Evolutionary conservation across 2,329 filamentous ascomycete species (phyloP).

Genomic region (Alternaria arborescens): DNA sequence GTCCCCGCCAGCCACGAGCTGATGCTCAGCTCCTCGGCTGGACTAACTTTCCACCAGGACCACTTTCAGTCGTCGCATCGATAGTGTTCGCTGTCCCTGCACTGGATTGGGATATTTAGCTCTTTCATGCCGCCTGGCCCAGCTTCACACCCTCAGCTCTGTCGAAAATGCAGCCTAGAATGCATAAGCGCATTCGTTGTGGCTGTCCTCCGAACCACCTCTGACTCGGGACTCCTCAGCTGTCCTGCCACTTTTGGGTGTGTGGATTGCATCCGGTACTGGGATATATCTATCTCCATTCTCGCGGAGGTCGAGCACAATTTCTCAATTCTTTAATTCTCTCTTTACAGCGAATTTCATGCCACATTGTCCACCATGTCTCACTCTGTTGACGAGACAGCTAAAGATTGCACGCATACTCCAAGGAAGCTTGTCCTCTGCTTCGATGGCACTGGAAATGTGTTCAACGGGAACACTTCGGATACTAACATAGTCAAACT

Average conservation of each 20-base stretch:
- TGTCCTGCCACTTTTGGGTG: background rate
- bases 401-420: background rate
- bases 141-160: background rate
- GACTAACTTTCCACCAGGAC: background rate
- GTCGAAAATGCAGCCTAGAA: background rate
- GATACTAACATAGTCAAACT: constrained; percentile 35
- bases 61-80: background rate
- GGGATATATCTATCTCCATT: background rate
- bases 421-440: constrained; percentile 24
- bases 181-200: background rate
- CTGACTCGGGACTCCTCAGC: background rate
- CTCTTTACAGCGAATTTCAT: no score
- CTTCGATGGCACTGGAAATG: constrained; percentile 36
- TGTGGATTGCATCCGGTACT: background rate
- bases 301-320: no score
- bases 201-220: background rate
- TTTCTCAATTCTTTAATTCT: no score
- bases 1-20: background rate
- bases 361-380: background rate
- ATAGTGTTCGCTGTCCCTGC: background rate
- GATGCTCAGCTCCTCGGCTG: background rate
- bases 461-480: constrained; percentile 23
- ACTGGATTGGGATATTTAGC: background rate
- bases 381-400: background rate
- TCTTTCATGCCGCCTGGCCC: background rate